A percentile compares a stretch with the other conserved stretches of the same genome.
These are phyloP conservation scores for Orbilia ellipsospora DNA, from an alignment of 2,329 filamentous ascomycete genomes.

Conservation along the genomic window DNA sequence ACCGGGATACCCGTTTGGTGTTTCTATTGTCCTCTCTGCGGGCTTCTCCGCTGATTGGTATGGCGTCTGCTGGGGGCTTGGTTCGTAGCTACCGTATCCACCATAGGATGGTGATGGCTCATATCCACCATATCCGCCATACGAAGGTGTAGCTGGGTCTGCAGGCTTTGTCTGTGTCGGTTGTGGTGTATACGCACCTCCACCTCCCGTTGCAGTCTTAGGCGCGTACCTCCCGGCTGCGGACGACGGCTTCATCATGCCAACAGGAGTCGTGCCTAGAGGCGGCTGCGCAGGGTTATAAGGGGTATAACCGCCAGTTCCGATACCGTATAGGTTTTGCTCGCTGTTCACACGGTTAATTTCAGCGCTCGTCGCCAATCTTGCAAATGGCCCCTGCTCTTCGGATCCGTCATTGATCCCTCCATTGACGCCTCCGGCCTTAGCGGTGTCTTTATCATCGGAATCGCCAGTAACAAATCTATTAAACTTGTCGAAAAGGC, in stretches of 20 bases:
- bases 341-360: constrained; percentile 79
- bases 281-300: constrained; percentile 48
- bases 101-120: constrained; percentile 67
- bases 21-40: constrained; percentile 19
- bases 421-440: constrained; percentile 61
- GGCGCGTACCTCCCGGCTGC: constrained; percentile 49
- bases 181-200: constrained; percentile 61
- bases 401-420: constrained; percentile 67
- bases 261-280: constrained; percentile 42
- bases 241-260: constrained; percentile 55
- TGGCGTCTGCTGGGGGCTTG: constrained; percentile 57
- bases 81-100: constrained; percentile 65
- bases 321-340: constrained; percentile 77
- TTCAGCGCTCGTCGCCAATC: constrained; percentile 78
- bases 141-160: constrained; percentile 60
- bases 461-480: constrained; percentile 95
- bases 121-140: constrained; percentile 65
- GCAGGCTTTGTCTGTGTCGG: constrained; percentile 60
- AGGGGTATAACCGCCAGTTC: constrained; percentile 35
- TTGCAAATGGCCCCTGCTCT: constrained; percentile 83
- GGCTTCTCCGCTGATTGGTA: constrained; percentile 29
- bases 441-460: constrained; percentile 60
- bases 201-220: constrained; percentile 56
- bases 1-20: constrained; percentile 33
- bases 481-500: constrained; percentile 91